A percentile compares a stretch with the other conserved stretches of the same genome.
Conservation (phyloP, 345 rosid species). For the Ricinus communis region DNA sequence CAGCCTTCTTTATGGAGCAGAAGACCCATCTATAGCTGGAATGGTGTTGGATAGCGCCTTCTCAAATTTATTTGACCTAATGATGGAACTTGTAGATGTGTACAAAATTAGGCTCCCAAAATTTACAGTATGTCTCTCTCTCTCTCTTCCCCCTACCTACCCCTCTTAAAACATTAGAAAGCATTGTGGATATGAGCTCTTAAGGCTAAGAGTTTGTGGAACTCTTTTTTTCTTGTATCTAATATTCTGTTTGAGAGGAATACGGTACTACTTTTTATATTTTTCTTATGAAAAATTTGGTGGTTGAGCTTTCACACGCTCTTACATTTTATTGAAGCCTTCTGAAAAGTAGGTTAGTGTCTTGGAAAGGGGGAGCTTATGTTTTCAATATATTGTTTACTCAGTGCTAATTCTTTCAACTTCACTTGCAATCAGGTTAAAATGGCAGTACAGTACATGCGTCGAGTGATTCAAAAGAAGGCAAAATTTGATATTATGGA, state of each 20-base stretch:
- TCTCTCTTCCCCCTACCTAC: not conserved
- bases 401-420: not conserved
- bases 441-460: constrained; percentile 40
- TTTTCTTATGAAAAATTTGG: no score
- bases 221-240: not conserved
- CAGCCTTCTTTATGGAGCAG: constrained; percentile 44
- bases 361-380: not conserved
- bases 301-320: not conserved
- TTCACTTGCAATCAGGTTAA: constrained; percentile 31
- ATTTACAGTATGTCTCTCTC: constrained; percentile 27
- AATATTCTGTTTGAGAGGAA: not conserved
- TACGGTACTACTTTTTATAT: not conserved
- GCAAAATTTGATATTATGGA: constrained; percentile 40
- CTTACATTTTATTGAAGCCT: constrained; percentile 3
- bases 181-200: no score
- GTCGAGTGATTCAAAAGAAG: constrained; percentile 32
- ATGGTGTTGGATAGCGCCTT: constrained; percentile 44
- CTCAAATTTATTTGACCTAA: constrained; percentile 36
- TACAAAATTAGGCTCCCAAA: constrained; percentile 41
- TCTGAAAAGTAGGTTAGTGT: constrained; percentile 1
- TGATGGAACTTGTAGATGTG: constrained; percentile 42
- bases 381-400: no score
- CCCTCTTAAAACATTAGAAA: not conserved
- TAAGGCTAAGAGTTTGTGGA: not conserved
- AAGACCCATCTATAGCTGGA: constrained; percentile 37